These are phyloP conservation scores for Beta corolliflora DNA, from an alignment of 179 eudicot species.

Conservation along the genomic window DNA sequence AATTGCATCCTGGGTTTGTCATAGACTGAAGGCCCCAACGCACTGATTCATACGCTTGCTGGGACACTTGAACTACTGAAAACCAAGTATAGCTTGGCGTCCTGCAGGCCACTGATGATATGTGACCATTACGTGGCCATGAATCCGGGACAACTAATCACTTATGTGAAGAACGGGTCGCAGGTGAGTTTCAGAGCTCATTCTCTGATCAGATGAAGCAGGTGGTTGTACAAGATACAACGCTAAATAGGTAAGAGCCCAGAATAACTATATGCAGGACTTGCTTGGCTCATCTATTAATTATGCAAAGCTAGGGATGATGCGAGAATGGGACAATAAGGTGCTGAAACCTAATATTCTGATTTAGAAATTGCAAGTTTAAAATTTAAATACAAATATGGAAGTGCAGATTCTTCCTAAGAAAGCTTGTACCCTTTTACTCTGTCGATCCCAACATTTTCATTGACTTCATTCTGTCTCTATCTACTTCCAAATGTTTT, in stretches of 20 bases:
- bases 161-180: neutral
- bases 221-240: neutral
- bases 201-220: neutral
- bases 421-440: too few relatives aligned
- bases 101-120: neutral
- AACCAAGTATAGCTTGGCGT: neutral
- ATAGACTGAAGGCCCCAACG: neutral
- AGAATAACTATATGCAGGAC: too few relatives aligned
- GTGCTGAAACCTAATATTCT: neutral
- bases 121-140: neutral
- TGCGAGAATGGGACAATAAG: neutral
- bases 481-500: too few relatives aligned
- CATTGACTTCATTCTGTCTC: too few relatives aligned
- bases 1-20: neutral
- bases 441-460: neutral
- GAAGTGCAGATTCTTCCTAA: neutral
- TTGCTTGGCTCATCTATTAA: too few relatives aligned
- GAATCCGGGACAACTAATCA: neutral
- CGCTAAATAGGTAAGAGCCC: neutral
- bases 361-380: neutral
- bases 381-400: neutral
- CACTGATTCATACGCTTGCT: neutral
- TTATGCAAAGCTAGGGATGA: neutral
- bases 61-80: neutral
- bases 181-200: neutral